Evolutionary conservation across 768 basidiomycete genomes (phyloP).

Genomic region (Pisolithus albus): DNA sequence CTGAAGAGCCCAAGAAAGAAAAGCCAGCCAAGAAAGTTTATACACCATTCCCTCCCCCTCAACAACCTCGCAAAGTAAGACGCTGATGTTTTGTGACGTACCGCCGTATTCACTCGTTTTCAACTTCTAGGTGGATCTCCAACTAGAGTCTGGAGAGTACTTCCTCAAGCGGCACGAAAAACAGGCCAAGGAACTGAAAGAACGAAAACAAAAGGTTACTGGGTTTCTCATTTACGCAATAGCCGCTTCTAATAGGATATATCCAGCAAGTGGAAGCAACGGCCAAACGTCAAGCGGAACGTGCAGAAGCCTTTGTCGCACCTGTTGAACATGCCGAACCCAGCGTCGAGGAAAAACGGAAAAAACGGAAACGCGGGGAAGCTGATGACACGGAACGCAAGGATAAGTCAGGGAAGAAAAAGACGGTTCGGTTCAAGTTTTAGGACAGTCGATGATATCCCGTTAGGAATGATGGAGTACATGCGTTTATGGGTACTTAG

Average conservation of each 20-base stretch:
- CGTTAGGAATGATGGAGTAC: background rate
- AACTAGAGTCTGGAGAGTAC: constrained; percentile 96
- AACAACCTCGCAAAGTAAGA: constrained; percentile 81
- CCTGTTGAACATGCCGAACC: constrained; percentile 72
- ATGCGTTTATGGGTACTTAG: background rate
- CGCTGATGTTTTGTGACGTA: background rate
- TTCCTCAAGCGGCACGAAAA: constrained; percentile 92
- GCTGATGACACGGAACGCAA: constrained; percentile 19
- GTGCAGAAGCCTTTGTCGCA: constrained; percentile 83
- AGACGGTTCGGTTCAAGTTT: constrained; percentile 17
- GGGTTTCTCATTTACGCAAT: background rate
- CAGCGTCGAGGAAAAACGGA: constrained; percentile 73
- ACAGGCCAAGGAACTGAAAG: constrained; percentile 62
- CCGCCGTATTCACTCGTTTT: constrained; percentile 5
- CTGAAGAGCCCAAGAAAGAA: constrained; percentile 32
- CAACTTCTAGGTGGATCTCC: constrained; percentile 66
- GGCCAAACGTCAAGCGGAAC: constrained; percentile 65
- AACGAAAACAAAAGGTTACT: constrained; percentile 60
- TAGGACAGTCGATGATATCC: background rate
- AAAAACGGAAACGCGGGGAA: constrained; percentile 38
- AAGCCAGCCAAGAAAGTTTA: constrained; percentile 81
- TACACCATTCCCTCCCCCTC: constrained; percentile 98
- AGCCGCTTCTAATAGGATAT: constrained; percentile 2
- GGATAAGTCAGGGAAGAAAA: constrained; percentile 27
- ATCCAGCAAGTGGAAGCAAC: constrained; percentile 72